Evolutionary conservation across 495 filamentous ascomycete genomes (phyloP).

Genomic region (Hypoxylon perforatum): DNA sequence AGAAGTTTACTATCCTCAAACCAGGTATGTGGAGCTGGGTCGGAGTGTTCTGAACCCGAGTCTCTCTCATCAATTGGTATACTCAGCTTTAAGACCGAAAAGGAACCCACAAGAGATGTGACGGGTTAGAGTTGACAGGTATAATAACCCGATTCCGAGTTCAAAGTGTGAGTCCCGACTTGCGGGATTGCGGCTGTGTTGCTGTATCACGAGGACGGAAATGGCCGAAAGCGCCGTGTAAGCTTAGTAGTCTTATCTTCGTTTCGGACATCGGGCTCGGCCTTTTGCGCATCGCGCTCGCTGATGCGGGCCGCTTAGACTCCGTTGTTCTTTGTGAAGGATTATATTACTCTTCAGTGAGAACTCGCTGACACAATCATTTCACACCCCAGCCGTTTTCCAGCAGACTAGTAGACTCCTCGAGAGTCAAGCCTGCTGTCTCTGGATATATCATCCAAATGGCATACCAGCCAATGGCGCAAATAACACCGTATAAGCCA

Average conservation of each 20-base stretch:
- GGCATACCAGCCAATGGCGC: constrained; percentile 70
- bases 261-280: not conserved
- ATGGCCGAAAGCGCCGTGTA: not conserved
- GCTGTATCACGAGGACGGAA: not conserved
- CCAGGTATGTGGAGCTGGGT: not conserved
- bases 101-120: too few species aligned
- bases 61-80: not conserved
- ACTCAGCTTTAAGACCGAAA: not conserved
- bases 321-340: not conserved
- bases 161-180: not conserved
- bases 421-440: constrained; percentile 81
- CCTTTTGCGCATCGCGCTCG: not conserved
- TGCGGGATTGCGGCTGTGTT: not conserved
- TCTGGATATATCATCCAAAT: constrained; percentile 85
- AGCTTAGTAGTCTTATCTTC: not conserved
- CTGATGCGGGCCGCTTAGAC: not conserved
- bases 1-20: not conserved
- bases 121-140: not conserved
- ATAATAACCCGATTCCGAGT: not conserved
- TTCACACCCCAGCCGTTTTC: constrained; percentile 79
- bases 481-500: constrained; percentile 76
- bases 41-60: constrained; percentile 2
- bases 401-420: constrained; percentile 81
- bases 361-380: constrained; percentile 22
- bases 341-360: not conserved